phyloP scores from a whole-genome alignment of 306 rosid genomes.

The Gastrolobium villosum region DNA sequence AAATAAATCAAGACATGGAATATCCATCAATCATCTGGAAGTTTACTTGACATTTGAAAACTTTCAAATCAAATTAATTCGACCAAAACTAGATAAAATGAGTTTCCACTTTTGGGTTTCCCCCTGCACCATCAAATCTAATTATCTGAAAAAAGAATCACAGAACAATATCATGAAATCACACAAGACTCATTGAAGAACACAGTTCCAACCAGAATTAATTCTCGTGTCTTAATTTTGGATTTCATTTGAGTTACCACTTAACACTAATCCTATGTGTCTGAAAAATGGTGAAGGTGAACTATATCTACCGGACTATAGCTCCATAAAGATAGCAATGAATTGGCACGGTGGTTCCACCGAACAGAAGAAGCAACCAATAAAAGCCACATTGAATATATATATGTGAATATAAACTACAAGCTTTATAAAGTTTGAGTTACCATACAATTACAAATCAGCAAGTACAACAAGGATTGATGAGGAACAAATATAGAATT shows the following conservation, averaged over 20 bases:
- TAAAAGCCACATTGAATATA: slow-evolving; percentile 35
- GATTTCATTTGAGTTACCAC: background rate
- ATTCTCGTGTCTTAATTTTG: background rate
- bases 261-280: slow-evolving; percentile 2
- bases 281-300: slow-evolving; percentile 35
- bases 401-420: slow-evolving; percentile 6
- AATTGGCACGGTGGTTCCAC: slow-evolving; percentile 52
- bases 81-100: slow-evolving; percentile 21
- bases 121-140: slow-evolving; percentile 40
- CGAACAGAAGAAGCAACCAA: slow-evolving; percentile 40
- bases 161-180: background rate
- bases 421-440: slow-evolving; percentile 30
- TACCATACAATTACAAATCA: slow-evolving; percentile 1
- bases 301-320: slow-evolving; percentile 25
- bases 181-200: background rate
- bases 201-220: background rate
- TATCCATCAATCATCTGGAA: background rate
- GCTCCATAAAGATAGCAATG: slow-evolving; percentile 53
- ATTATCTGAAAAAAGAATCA: background rate
- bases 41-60: slow-evolving; percentile 26
- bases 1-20: background rate
- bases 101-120: slow-evolving; percentile 30
- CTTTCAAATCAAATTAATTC: background rate
- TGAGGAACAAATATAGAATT: background rate
- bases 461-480: slow-evolving; percentile 25